phyloP scores from a whole-genome alignment of 768 basidiomycete species.

The Trametes sanguinea region DNA sequence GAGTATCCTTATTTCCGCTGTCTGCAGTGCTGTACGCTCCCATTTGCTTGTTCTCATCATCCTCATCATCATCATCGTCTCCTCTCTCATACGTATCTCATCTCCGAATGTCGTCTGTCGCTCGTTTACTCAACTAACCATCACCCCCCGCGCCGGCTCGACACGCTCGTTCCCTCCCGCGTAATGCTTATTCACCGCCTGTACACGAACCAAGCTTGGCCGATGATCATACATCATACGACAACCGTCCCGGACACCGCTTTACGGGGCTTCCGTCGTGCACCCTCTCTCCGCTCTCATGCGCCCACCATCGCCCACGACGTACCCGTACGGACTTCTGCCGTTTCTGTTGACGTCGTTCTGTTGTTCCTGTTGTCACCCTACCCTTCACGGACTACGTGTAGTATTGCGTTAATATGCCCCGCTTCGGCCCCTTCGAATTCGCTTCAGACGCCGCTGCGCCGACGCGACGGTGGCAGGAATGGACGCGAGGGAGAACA shows the following conservation, averaged over 20 bases:
- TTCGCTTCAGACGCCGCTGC: too few relatives aligned
- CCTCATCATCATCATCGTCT: background rate
- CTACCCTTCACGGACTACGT: background rate
- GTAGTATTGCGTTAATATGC: background rate
- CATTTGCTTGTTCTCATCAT: background rate
- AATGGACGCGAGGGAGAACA: too few relatives aligned
- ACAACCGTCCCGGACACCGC: too few relatives aligned
- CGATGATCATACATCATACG: too few relatives aligned
- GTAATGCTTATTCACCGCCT: background rate
- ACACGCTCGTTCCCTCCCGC: background rate
- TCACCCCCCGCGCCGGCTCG: background rate
- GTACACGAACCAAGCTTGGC: too few relatives aligned
- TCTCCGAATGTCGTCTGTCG: background rate
- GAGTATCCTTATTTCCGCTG: background rate
- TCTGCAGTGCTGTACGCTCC: background rate
- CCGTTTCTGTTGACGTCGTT: constrained; percentile 1
- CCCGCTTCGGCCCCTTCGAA: too few relatives aligned
- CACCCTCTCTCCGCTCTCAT: background rate
- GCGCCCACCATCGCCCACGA: too few relatives aligned
- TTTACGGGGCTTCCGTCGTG: background rate
- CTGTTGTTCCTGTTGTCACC: background rate
- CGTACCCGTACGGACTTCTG: constrained; percentile 8
- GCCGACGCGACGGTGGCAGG: too few relatives aligned
- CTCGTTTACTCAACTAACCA: background rate
- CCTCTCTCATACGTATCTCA: background rate